Percentiles rank a stretch among this genome's conserved stretches.
Evolutionary conservation across 148 eudicot genomes (phyloP).

Genomic region (Amaranthus cruentus): DNA sequence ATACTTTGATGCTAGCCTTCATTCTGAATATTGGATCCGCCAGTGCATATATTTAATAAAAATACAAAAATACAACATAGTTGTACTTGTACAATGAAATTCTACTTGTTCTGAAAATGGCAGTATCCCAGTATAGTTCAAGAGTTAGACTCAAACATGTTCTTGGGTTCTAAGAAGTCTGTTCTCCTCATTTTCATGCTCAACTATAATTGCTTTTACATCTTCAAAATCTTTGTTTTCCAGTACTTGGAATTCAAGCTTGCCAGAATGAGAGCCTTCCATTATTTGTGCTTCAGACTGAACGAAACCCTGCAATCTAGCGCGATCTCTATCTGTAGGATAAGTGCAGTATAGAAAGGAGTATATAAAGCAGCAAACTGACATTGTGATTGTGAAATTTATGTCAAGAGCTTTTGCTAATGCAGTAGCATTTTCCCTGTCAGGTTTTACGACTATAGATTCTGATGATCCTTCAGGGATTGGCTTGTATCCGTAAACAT

Average conservation of each 20-base stretch:
- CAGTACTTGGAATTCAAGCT: constrained; percentile 5
- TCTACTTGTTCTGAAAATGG: neutral
- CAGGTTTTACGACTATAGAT: constrained; percentile 41
- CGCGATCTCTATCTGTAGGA: constrained; percentile 79
- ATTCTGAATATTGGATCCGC: no score
- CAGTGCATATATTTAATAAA: no score
- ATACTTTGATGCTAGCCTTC: no score
- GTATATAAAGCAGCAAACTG: constrained; percentile 56
- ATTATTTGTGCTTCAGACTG: constrained; percentile 49
- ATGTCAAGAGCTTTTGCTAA: constrained; percentile 75
- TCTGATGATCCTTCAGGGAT: constrained; percentile 35
- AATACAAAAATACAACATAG: neutral
- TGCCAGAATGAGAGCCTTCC: constrained; percentile 12
- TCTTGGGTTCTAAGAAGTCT: constrained; percentile 16
- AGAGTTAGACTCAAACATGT: neutral
- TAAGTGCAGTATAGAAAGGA: constrained; percentile 80
- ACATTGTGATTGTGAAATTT: constrained; percentile 60
- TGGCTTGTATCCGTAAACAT: constrained; percentile 52
- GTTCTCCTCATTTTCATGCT: constrained; percentile 15
- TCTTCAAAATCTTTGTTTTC: constrained; percentile 17
- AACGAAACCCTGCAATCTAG: constrained; percentile 55
- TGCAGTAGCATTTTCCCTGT: constrained; percentile 60
- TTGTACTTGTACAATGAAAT: neutral
- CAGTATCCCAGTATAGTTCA: no score
- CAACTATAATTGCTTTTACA: constrained; percentile 21